Conservation (phyloP, 1,284 basidiomycete species). For the Crepidotus sp. region DNA sequence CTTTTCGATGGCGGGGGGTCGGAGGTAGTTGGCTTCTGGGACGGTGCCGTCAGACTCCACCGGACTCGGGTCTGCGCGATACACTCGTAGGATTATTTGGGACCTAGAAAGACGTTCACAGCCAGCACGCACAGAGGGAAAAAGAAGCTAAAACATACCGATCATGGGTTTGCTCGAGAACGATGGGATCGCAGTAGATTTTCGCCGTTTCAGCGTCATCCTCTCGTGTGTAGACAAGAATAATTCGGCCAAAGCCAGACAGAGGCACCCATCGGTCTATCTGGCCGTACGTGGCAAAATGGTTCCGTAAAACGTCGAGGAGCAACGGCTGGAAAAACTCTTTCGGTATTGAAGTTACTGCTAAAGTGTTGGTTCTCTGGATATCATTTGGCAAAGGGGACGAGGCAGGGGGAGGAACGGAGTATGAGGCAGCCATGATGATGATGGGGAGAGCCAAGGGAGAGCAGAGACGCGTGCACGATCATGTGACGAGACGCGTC, state of each 20-base stretch:
- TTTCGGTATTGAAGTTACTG: conserved; percentile 55
- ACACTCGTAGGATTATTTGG: conserved; percentile 62
- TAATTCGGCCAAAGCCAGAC: conserved; percentile 69
- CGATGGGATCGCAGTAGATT: conserved; percentile 49
- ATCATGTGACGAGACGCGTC: too few relatives aligned
- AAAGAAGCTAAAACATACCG: conserved; percentile 43
- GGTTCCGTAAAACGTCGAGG: conserved; percentile 54
- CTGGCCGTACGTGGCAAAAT: conserved; percentile 67
- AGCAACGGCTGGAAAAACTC: conserved; percentile 64
- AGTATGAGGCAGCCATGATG: conserved; percentile 17
- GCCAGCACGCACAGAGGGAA: conserved; percentile 11
- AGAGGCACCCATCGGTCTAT: conserved; percentile 85
- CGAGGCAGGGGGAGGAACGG: conserved; percentile 22
- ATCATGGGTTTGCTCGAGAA: conserved; percentile 41
- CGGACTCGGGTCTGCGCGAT: conserved; percentile 70
- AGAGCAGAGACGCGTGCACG: too few relatives aligned
- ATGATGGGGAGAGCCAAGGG: too few relatives aligned
- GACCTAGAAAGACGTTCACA: conserved; percentile 27
- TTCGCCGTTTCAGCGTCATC: conserved; percentile 62
- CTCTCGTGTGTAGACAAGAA: conserved; percentile 68
- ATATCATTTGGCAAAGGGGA: conserved; percentile 16
- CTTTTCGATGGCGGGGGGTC: conserved; percentile 74
- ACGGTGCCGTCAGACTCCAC: conserved; percentile 26
- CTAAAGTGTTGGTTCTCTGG: conserved; percentile 57
- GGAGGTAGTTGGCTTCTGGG: conserved; percentile 49